These are phyloP conservation scores for Yarrowia sp. DNA, from an alignment of 805 yeast genomes.

Conservation along the genomic window DNA sequence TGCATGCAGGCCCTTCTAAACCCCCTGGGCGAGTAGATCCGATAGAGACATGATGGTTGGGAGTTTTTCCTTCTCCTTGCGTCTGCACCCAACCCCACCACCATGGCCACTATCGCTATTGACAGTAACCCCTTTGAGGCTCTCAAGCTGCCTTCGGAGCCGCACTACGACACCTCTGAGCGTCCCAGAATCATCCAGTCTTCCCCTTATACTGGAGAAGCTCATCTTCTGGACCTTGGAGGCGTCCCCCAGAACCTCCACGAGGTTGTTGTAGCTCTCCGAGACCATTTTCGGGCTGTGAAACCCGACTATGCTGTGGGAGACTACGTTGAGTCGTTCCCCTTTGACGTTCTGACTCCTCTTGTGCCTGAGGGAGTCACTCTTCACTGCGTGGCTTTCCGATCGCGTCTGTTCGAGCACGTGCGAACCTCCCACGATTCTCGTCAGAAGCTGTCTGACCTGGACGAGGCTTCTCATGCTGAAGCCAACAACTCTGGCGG, in stretches of 20 bases:
- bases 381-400: conserved; percentile 48
- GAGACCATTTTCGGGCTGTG: conserved; percentile 9
- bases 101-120: conserved; percentile 21
- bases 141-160: not conserved
- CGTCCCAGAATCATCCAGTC: conserved; percentile 17
- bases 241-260: conserved; percentile 19
- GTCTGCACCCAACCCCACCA: not conserved
- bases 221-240: conserved; percentile 12
- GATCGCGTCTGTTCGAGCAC: conserved; percentile 49
- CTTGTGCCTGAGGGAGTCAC: conserved; percentile 5
- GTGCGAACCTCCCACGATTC: conserved; percentile 46
- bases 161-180: not conserved
- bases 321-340: conserved; percentile 8
- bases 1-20: not conserved
- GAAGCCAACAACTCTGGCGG: conserved; percentile 54
- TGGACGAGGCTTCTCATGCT: conserved; percentile 50
- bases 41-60: not conserved
- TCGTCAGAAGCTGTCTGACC: conserved; percentile 47
- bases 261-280: not conserved
- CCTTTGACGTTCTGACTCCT: conserved; percentile 7
- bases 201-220: conserved; percentile 8
- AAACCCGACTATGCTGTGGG: conserved; percentile 10
- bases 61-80: not conserved
- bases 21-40: not conserved
- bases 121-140: conserved; percentile 26